These are phyloP conservation scores for Eruca vesicaria DNA, from an alignment of 441 rosid genomes.

Conservation along the genomic window DNA sequence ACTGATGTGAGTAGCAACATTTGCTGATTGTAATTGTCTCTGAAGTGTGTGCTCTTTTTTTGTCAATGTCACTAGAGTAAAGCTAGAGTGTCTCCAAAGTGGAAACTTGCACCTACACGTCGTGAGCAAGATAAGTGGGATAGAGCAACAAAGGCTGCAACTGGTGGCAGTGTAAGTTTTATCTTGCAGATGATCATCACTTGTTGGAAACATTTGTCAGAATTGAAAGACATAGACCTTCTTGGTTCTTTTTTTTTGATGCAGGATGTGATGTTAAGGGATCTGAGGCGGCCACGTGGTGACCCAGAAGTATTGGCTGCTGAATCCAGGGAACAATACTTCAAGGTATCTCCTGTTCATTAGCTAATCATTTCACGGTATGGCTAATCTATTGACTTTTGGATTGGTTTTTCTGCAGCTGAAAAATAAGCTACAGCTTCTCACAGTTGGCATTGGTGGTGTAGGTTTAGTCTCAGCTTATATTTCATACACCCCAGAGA, in stretches of 20 bases:
- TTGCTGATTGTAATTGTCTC: slow-evolving; percentile 2
- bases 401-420: slow-evolving; percentile 49
- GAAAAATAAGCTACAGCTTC: slow-evolving; percentile 64
- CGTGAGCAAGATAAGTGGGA: slow-evolving; percentile 91
- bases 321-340: slow-evolving; percentile 69
- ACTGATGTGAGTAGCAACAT: background rate
- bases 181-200: slow-evolving; percentile 3
- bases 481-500: slow-evolving; percentile 74
- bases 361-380: background rate
- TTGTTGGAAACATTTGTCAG: background rate
- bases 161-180: slow-evolving; percentile 71
- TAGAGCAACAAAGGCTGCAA: slow-evolving; percentile 75
- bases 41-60: background rate
- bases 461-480: slow-evolving; percentile 82
- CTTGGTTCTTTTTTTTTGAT: slow-evolving; percentile 21
- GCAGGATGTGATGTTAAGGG: slow-evolving; percentile 69
- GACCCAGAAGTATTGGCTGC: slow-evolving; percentile 79
- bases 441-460: slow-evolving; percentile 73
- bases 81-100: slow-evolving; percentile 39
- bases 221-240: background rate
- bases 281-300: slow-evolving; percentile 59
- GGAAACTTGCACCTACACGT: slow-evolving; percentile 73
- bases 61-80: slow-evolving; percentile 35
- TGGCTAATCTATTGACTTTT: background rate
- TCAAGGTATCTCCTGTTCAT: slow-evolving; percentile 43